Conservation (phyloP, 1,284 basidiomycete genomes). For the Calocybe gambosa region DNA sequence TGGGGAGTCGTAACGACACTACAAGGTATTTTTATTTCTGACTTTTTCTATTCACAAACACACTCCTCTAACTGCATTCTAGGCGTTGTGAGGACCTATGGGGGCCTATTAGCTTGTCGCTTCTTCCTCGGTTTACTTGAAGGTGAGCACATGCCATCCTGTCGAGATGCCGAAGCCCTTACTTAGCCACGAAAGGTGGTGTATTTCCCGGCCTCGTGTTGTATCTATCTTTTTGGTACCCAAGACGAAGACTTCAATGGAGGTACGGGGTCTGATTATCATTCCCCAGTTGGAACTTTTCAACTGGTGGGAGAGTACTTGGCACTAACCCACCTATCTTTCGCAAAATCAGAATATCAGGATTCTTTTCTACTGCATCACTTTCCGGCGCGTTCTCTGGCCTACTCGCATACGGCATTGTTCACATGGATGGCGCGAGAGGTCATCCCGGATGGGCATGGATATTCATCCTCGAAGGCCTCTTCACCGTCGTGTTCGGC, state of each 20-base stretch:
- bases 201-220: slow-evolving; percentile 57
- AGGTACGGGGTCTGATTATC: slow-evolving; percentile 27
- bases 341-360: slow-evolving; percentile 32
- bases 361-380: slow-evolving; percentile 55
- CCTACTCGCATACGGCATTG: slow-evolving; percentile 52
- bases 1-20: slow-evolving; percentile 54
- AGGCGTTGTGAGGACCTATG: slow-evolving; percentile 48
- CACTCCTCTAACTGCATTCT: slow-evolving; percentile 16
- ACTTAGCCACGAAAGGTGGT: slow-evolving; percentile 33
- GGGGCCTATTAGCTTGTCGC: slow-evolving; percentile 50
- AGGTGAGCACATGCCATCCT: slow-evolving; percentile 29
- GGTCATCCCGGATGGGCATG: slow-evolving; percentile 37
- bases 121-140: slow-evolving; percentile 64
- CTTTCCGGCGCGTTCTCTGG: slow-evolving; percentile 60
- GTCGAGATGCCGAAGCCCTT: background rate
- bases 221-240: slow-evolving; percentile 54
- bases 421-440: slow-evolving; percentile 44
- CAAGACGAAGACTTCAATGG: slow-evolving; percentile 49
- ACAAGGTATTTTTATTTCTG: slow-evolving; percentile 36
- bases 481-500: slow-evolving; percentile 36
- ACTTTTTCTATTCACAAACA: background rate
- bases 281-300: background rate
- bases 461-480: slow-evolving; percentile 21
- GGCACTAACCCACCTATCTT: too few species aligned
- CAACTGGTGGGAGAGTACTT: too few species aligned